Evolutionary conservation across 1,284 basidiomycete genomes (phyloP).

Genomic region (Boletus mariae): DNA sequence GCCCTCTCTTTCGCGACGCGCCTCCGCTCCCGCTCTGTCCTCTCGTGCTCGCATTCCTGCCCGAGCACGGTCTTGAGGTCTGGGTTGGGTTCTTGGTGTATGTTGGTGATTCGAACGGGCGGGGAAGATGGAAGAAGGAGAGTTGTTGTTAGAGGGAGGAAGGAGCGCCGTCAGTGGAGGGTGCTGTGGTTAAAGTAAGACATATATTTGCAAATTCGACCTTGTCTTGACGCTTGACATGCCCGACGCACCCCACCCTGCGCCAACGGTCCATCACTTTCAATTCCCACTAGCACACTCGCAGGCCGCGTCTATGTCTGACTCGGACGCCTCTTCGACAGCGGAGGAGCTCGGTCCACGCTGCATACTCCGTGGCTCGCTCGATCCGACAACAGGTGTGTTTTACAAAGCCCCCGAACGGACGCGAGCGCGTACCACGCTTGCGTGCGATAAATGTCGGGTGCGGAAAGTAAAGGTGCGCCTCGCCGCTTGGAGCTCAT

Average conservation of each 20-base stretch:
- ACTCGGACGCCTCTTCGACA: too few species aligned
- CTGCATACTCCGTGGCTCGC: slow-evolving; percentile 46
- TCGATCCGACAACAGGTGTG: slow-evolving; percentile 46
- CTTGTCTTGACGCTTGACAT: too few species aligned
- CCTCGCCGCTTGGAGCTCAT: neutral
- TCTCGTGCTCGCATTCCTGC: slow-evolving; percentile 71
- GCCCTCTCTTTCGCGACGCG: slow-evolving; percentile 43
- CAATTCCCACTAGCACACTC: too few species aligned
- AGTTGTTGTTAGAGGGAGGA: slow-evolving; percentile 42
- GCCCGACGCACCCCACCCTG: too few species aligned
- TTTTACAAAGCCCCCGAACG: slow-evolving; percentile 57
- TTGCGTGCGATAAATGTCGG: slow-evolving; percentile 63
- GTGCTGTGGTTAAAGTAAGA: too few species aligned
- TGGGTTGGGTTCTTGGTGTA: slow-evolving; percentile 70
- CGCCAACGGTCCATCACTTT: too few species aligned
- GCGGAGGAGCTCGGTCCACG: too few species aligned
- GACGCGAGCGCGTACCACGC: slow-evolving; percentile 36
- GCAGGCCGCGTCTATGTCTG: too few species aligned
- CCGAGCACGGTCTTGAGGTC: slow-evolving; percentile 72
- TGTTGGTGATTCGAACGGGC: slow-evolving; percentile 71
- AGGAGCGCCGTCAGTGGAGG: too few species aligned
- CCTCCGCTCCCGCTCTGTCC: slow-evolving; percentile 56
- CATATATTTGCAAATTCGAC: too few species aligned
- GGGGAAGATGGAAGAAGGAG: slow-evolving; percentile 61
- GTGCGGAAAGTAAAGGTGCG: slow-evolving; percentile 61